Percentiles rank a stretch among this genome's conserved stretches.
Conservation (phyloP, 2,329 filamentous ascomycete species). For the Helotiales sp. region DNA sequence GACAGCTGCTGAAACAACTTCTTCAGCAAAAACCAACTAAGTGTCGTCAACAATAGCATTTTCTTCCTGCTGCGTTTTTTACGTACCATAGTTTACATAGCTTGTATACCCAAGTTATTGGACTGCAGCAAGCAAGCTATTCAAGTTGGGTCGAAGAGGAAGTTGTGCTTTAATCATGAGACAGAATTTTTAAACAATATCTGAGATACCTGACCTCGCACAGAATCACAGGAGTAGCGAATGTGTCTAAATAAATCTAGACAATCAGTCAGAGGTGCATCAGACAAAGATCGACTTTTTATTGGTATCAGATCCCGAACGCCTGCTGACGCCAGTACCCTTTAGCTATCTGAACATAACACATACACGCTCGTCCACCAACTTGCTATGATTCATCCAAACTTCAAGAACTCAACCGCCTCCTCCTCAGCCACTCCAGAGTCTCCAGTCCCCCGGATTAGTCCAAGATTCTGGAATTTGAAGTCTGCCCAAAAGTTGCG, state of each 20-base stretch:
- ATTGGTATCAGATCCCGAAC: not conserved
- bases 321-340: not conserved
- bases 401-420: conserved; percentile 55
- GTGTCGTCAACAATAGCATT: not conserved
- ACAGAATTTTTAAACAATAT: too few relatives aligned
- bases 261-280: not conserved
- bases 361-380: not conserved
- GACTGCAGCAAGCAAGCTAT: too few relatives aligned
- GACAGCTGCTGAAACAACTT: not conserved
- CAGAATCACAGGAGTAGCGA: not conserved
- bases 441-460: conserved; percentile 71
- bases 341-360: not conserved
- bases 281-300: not conserved
- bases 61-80: not conserved
- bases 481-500: conserved; percentile 83
- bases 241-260: not conserved
- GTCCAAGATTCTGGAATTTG: conserved; percentile 67
- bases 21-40: not conserved
- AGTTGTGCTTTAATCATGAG: too few relatives aligned
- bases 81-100: too few relatives aligned
- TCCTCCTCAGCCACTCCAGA: conserved; percentile 73
- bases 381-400: not conserved
- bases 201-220: too few relatives aligned
- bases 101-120: too few relatives aligned
- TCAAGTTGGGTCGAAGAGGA: too few relatives aligned